Evolutionary conservation across 1,284 basidiomycete genomes (phyloP).

Genomic region (Tilletia caries): DNA sequence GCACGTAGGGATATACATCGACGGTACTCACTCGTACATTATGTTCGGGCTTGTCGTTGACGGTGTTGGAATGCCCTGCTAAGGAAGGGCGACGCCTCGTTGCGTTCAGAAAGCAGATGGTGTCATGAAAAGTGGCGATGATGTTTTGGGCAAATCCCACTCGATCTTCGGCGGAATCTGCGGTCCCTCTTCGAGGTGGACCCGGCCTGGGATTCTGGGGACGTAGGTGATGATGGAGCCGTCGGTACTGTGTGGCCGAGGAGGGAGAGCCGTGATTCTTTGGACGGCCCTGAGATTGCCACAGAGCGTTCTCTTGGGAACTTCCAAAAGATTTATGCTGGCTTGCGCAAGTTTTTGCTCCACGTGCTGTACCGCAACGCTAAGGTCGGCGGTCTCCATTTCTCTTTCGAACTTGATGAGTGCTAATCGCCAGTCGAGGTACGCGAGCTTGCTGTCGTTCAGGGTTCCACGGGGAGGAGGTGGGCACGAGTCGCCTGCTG

Average conservation of each 20-base stretch:
- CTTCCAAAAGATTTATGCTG: neutral
- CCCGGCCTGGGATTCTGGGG: slow-evolving; percentile 4
- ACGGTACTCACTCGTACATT: too few species aligned
- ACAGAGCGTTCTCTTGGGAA: neutral
- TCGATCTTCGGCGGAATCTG: too few species aligned
- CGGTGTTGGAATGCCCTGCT: too few species aligned
- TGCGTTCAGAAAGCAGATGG: too few species aligned
- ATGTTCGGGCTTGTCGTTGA: too few species aligned
- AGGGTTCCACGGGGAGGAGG: slow-evolving; percentile 1
- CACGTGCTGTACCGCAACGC: neutral
- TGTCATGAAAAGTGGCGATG: too few species aligned
- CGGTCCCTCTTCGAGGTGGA: too few species aligned
- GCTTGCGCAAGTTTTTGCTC: neutral
- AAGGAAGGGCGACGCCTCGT: too few species aligned
- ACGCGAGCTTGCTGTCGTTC: slow-evolving; percentile 14
- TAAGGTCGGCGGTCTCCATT: neutral
- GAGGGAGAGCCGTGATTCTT: neutral
- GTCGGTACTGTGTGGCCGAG: slow-evolving; percentile 1
- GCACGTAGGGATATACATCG: too few species aligned
- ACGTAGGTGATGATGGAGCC: neutral
- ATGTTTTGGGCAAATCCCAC: too few species aligned
- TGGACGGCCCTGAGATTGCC: slow-evolving; percentile 1
- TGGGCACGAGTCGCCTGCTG: neutral
- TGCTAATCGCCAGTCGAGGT: slow-evolving; percentile 3
- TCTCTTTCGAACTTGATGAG: slow-evolving; percentile 9